phyloP scores from a whole-genome alignment of 2,329 filamentous ascomycete genomes.

The Aspergillus fructus region DNA sequence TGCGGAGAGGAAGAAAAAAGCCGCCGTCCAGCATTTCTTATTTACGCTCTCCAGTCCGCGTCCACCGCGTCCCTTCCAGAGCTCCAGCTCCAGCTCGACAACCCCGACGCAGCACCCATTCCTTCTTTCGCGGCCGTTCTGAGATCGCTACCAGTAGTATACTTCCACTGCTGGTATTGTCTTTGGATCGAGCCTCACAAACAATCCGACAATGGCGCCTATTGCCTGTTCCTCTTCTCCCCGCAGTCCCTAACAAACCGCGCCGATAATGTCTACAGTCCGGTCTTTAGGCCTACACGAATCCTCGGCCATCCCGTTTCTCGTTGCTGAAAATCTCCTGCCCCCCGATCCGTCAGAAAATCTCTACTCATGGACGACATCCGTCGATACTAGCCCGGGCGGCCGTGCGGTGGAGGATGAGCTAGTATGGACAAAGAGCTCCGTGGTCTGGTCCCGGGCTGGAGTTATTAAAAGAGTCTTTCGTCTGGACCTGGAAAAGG shows the following conservation, averaged over 20 bases:
- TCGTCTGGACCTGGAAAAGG: constrained; percentile 81
- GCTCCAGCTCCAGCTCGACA: constrained; percentile 14
- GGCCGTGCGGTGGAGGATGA: constrained; percentile 69
- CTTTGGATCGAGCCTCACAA: background rate
- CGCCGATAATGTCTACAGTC: constrained; percentile 75
- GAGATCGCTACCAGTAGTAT: background rate
- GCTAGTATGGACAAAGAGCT: constrained; percentile 69
- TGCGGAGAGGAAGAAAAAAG: constrained; percentile 22
- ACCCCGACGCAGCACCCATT: background rate
- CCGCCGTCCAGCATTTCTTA: constrained; percentile 16
- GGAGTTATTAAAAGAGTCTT: constrained; percentile 82
- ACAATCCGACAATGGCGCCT: constrained; percentile 27
- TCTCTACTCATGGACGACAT: constrained; percentile 72
- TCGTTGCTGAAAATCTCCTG: constrained; percentile 77
- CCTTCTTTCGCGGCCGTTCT: background rate
- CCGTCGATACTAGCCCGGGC: constrained; percentile 44
- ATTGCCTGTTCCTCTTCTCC: constrained; percentile 22
- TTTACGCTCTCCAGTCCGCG: constrained; percentile 23
- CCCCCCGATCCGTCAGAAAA: constrained; percentile 63
- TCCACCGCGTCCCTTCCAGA: constrained; percentile 29
- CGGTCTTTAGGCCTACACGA: constrained; percentile 88
- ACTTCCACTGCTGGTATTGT: background rate
- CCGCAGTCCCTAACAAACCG: constrained; percentile 21
- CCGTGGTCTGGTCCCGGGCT: constrained; percentile 86
- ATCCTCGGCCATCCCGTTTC: constrained; percentile 78